A percentile compares a stretch with the other conserved stretches of the same genome.
Evolutionary conservation across 1,139 yeast species (phyloP).

Genomic region (Pichia sp.): DNA sequence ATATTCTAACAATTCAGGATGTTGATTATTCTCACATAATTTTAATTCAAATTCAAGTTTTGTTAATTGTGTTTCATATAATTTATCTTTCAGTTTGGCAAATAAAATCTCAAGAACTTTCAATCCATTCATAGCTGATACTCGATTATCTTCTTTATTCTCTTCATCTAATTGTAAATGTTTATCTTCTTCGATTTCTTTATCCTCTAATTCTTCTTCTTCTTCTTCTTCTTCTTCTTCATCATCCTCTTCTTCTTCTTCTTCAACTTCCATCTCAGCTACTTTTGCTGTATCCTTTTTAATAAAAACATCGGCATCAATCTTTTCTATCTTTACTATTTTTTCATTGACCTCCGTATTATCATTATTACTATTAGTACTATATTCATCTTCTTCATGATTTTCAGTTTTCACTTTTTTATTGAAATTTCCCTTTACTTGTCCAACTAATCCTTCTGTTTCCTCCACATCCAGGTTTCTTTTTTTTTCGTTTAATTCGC

Average conservation of each 20-base stretch:
- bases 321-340: too few relatives aligned
- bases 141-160: conserved; percentile 41
- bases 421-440: neutral
- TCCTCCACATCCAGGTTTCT: conserved; percentile 1
- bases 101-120: conserved; percentile 78
- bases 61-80: conserved; percentile 67
- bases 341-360: too few relatives aligned
- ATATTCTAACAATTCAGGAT: conserved; percentile 69
- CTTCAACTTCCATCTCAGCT: neutral
- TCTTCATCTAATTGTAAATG: conserved; percentile 6
- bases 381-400: too few relatives aligned
- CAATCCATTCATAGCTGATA: conserved; percentile 61
- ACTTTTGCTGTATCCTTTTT: neutral
- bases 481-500: conserved; percentile 15
- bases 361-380: too few relatives aligned
- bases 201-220: conserved; percentile 13
- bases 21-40: conserved; percentile 83
- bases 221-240: conserved; percentile 19
- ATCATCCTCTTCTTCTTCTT: conserved; percentile 20
- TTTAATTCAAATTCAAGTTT: conserved; percentile 77
- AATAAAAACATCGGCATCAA: too few relatives aligned
- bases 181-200: neutral
- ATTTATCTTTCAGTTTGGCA: conserved; percentile 75
- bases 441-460: neutral
- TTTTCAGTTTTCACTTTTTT: neutral